phyloP scores from a whole-genome alignment of 106 monocot genomes.

The Triglochin maritima region DNA sequence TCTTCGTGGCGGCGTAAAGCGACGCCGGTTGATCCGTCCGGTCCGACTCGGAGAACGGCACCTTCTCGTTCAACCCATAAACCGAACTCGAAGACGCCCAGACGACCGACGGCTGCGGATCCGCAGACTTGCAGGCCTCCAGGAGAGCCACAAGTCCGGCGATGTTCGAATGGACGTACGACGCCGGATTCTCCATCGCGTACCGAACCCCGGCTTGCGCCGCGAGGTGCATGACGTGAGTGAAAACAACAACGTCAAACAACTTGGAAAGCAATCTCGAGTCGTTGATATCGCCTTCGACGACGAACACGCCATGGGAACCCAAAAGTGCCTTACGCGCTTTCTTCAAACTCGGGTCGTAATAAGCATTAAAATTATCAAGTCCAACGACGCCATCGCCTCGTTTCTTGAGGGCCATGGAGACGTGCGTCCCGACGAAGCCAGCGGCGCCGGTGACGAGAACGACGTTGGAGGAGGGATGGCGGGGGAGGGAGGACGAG shows the following conservation, averaged over 20 bases:
- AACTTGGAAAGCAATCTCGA: constrained; percentile 13
- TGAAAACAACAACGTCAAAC: constrained; percentile 22
- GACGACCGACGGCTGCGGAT: constrained; percentile 18
- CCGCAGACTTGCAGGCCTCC: constrained; percentile 17
- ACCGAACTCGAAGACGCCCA: constrained; percentile 24
- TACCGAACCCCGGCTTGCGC: constrained; percentile 23
- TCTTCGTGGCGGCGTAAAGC: constrained; percentile 26
- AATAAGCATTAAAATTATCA: constrained; percentile 24
- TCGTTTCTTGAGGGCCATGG: constrained; percentile 14
- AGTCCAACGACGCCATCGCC: constrained; percentile 24
- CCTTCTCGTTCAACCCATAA: constrained; percentile 23
- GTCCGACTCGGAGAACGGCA: constrained; percentile 21
- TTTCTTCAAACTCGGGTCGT: constrained; percentile 22
- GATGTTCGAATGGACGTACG: constrained; percentile 22
- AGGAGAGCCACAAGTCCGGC: constrained; percentile 17
- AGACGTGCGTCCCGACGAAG: constrained; percentile 21
- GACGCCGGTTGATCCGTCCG: constrained; percentile 17
- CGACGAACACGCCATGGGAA: constrained; percentile 12
- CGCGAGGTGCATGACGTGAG: constrained; percentile 25
- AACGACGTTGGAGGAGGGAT: constrained; percentile 7
- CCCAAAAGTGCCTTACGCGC: constrained; percentile 11
- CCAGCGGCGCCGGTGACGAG: constrained; percentile 11
- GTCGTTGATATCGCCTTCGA: constrained; percentile 21
- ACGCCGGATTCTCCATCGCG: constrained; percentile 22
- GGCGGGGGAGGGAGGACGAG: constrained; percentile 5